Evolutionary conservation across 768 basidiomycete species (phyloP), one percentile per base, ranked within the genome.

Genomic region (Leucosporidium yakuticum): DNA sequence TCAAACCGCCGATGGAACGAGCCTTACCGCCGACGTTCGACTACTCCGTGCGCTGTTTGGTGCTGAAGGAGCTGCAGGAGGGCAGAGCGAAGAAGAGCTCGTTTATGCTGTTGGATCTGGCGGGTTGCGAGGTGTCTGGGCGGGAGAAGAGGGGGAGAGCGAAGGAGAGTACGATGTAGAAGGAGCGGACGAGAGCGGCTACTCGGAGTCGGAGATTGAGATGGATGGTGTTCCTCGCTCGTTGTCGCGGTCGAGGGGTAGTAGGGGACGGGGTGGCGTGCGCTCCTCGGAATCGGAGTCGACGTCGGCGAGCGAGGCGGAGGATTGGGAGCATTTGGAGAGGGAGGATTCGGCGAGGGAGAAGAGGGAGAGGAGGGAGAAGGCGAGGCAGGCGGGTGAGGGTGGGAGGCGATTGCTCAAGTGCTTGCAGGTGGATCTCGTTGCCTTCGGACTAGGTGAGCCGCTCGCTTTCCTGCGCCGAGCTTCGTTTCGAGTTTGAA

Each of bases 401-500:
- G 62, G 62, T 29, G 65, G 68, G 21, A 54, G 64, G 31, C 49
- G 60, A 15, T 62, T 75, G 20, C 62, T 88, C 61, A 87, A 84
- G 71, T 89, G 88, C 75, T 77, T 90, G 70, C 89, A 90, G 77
- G 85, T 91, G 50, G 88, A 90, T 77, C 75, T 91, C 65, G 83
- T 85, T 23, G 82, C 84, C 53, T 89, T 87, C 76, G 88, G 88
- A 27, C 79, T 89, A 64, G 84, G 75, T 73, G 83, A 80, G 15
- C 57, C 47, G 20, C 55, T 58, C n/a, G 20, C 50, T 62, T n/a
- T 68, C 36, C 60, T 56, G 61, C 71, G 31, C 39, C 39, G 39
- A 44, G 50, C 49, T n/a, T 60, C 39, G 25, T 58, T 66, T 19
- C 69, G 32, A 36, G 57, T 21, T 8, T 23, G 12, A 49, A 51